A percentile compares a stretch with the other conserved stretches of the same genome.
phyloP scores from a whole-genome alignment of 306 rosid species.

The Medicago lupulina region DNA sequence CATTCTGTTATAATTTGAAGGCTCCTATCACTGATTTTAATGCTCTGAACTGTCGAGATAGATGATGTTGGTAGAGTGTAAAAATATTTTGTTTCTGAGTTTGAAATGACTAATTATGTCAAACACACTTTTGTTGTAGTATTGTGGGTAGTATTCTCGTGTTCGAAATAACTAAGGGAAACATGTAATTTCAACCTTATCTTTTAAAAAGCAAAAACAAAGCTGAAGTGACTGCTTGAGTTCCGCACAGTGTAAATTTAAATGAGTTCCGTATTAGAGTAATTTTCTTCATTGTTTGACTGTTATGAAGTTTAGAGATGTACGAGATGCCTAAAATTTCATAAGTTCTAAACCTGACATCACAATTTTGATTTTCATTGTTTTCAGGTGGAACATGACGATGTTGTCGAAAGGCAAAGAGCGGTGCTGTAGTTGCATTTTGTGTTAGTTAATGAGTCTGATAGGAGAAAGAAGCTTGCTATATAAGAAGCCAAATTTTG shows the following conservation, averaged over 20 bases:
- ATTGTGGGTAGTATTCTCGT: conserved; percentile 3
- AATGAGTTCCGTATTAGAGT: neutral
- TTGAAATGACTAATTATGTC: neutral
- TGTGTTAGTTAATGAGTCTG: neutral
- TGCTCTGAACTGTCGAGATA: conserved; percentile 18
- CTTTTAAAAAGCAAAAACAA: neutral
- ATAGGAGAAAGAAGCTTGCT: conserved; percentile 20
- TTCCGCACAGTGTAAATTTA: neutral
- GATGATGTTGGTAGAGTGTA: conserved; percentile 18
- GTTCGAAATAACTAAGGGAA: conserved; percentile 11
- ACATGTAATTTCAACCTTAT: conserved; percentile 11
- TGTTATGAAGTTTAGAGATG: conserved; percentile 8
- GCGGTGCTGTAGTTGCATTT: conserved; percentile 48
- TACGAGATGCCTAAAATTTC: neutral
- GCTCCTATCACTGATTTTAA: conserved; percentile 6
- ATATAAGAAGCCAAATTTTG: conserved; percentile 30
- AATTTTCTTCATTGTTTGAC: neutral
- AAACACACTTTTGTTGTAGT: neutral
- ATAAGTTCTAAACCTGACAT: conserved; percentile 1
- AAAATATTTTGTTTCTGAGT: neutral
- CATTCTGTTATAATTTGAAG: conserved; percentile 27
- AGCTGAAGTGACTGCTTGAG: neutral
- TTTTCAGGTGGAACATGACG: conserved; percentile 63
- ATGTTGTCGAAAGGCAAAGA: conserved; percentile 57
- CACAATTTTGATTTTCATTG: conserved; percentile 20